Base-by-base conservation (phyloP, 495 filamentous ascomycete species). In the Bathelium albidoporum region DNA sequence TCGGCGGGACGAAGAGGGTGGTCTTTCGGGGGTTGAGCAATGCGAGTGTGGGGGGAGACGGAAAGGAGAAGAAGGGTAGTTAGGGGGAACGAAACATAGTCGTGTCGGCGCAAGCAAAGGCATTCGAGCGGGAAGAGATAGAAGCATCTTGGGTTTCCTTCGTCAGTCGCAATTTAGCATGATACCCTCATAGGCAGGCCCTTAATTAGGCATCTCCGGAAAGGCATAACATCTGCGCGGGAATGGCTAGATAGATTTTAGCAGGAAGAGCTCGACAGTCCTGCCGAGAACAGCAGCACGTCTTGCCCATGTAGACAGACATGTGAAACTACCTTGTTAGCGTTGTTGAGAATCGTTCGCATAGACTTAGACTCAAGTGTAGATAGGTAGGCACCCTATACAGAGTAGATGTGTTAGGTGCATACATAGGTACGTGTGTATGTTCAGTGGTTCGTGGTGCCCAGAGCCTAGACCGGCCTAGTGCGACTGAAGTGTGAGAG, bases 1-100 rank as follows among this genome's bases (percentile, higher is more conserved):
- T 70, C 22, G 73, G 73, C 2, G 69, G 68, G 16, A 75, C 73
- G 29, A 69, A 70, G 66, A 70, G 73, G 53, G 45, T 75, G 14
- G 66, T 73, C 22, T 64, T 75, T 60, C 2, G 68, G 31, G 49
- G 49, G 2, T 9, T 29, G 24, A 55, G 49, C 49, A 55, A 16
- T 16, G 49, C 49, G 2, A 55, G 49, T 29, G 20, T 28, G 0
- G 49, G 49, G 11, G 24, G 22, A 7, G 16, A 7, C 24, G 24
- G 2, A 29, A 55, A 29, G 24, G 49, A 55, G 24, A 16, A 28
- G 20, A 20, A 24, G 20, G 29, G 24, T n/a, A 24, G 24, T 29
- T n/a, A 55, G 20, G 0, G 9, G 29, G 24, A 26, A 29, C 2
- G 20, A 11, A 9, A 55, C 11, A n/a, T 5, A 49, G 44, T 32